Evolutionary conservation across 148 eudicot species (phyloP).

Genomic region (Silene uniflora): DNA sequence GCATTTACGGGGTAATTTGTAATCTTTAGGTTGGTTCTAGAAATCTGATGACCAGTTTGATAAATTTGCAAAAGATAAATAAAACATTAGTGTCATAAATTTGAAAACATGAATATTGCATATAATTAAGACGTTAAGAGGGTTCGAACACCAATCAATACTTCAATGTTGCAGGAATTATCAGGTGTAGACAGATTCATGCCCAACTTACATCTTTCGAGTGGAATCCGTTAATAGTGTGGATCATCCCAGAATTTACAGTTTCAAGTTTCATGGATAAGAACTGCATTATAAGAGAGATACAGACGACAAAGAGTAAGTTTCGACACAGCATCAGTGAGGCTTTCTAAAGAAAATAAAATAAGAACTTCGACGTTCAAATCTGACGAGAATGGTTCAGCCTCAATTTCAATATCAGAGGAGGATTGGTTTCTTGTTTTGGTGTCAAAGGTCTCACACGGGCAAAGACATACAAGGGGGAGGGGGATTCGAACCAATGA

Average conservation of each 20-base stretch:
- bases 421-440: no score
- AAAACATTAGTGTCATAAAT: no score
- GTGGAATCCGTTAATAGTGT: constrained; percentile 48
- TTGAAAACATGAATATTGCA: not conserved
- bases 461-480: not conserved
- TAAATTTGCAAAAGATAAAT: not conserved
- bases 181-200: not conserved
- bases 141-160: not conserved
- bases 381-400: not conserved
- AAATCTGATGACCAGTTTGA: not conserved
- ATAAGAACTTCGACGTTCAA: not conserved
- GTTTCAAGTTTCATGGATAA: constrained; percentile 93
- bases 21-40: not conserved
- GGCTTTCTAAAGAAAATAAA: not conserved
- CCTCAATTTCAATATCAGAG: not conserved
- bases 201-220: constrained; percentile 66
- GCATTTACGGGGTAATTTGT: not conserved
- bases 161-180: not conserved
- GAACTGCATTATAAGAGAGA: constrained; percentile 43
- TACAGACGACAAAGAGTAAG: not conserved
- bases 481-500: not conserved
- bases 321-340: not conserved
- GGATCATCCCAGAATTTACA: constrained; percentile 59
- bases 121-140: not conserved
- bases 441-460: not conserved